Conservation (phyloP, 805 yeast species). For the Blastobotrys chiropterorum region DNA sequence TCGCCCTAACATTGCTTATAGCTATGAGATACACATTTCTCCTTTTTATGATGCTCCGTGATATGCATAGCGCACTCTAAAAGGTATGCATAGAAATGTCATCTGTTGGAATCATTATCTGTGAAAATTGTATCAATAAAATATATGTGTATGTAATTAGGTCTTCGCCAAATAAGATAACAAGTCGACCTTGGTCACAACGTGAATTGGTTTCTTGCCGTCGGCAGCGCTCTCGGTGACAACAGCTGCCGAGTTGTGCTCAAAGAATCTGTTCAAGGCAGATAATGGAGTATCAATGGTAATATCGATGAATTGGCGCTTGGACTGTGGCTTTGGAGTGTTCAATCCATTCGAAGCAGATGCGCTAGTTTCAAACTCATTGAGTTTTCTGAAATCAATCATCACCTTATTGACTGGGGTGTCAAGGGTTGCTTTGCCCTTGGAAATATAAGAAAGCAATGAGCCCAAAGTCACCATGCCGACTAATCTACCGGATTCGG, state of each 20-base stretch:
- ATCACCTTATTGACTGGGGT: slow-evolving; percentile 54
- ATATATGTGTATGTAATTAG: neutral
- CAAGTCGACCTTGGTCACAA: slow-evolving; percentile 83
- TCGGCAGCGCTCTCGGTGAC: slow-evolving; percentile 52
- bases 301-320: slow-evolving; percentile 61
- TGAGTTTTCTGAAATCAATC: slow-evolving; percentile 68
- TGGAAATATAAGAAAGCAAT: slow-evolving; percentile 60
- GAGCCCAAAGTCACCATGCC: slow-evolving; percentile 75
- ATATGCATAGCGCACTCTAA: too few species aligned
- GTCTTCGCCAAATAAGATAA: slow-evolving; percentile 40
- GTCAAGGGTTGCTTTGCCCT: slow-evolving; percentile 49
- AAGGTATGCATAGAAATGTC: too few species aligned
- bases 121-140: too few species aligned
- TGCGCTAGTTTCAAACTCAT: slow-evolving; percentile 46
- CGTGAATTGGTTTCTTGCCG: slow-evolving; percentile 64
- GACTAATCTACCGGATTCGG: slow-evolving; percentile 49
- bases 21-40: too few species aligned
- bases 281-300: slow-evolving; percentile 58
- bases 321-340: slow-evolving; percentile 39
- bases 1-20: too few species aligned
- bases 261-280: slow-evolving; percentile 72
- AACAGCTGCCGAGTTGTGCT: slow-evolving; percentile 76
- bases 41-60: too few species aligned
- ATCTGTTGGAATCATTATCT: neutral
- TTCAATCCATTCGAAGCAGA: slow-evolving; percentile 21